Evolutionary conservation across 805 yeast genomes (phyloP), one percentile per base, ranked within the genome.

Genomic region (Lachancea dasiensis): DNA sequence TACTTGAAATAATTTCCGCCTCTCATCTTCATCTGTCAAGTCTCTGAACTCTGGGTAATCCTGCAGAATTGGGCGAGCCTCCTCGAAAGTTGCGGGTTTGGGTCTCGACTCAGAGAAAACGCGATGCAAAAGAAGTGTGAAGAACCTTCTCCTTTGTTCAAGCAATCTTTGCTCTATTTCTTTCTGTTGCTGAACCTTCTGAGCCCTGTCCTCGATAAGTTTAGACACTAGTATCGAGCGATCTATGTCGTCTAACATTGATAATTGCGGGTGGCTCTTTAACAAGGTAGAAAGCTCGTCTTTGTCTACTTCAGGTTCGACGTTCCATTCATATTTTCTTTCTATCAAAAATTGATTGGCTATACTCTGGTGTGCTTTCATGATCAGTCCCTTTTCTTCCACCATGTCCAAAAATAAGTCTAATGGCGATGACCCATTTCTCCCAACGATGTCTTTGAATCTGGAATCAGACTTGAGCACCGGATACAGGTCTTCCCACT

Each of bases 401-500:
- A 81, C 69, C 0, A 72, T 50, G 55, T 87, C 95, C 74, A 85
- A 73, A 55, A 81, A 86, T 27, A 84, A 59, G 45, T 86, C 95
- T 28, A 79, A 52, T 1, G 95, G 81, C 1, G 78, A 70, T 0
- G 95, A 86, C 0, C 95, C 95, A 31, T 73, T 67, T 38, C 87
- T 69, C 0, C 94, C 95, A 40, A 86, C 68, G 25, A 86, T 45
- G 16, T 70, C 75, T 11, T 73, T 50, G 51, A 81, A 86, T 11
- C 75, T 61, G 31, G 65, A 66, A 43, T 80, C 81, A 22, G 73
- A 70, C 41, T 74, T 74, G 1, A 86, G 49, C 4, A 51, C 42
- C 0, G 70, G 63, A 28, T 73, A 67, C 2, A 84, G 50, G 17
- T 79, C 80, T 33, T 58, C 61, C 79, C 94, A 86, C 35, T 60